Evolutionary conservation across 2,329 filamentous ascomycete genomes (phyloP).

Genomic region (Coniella vitis): DNA sequence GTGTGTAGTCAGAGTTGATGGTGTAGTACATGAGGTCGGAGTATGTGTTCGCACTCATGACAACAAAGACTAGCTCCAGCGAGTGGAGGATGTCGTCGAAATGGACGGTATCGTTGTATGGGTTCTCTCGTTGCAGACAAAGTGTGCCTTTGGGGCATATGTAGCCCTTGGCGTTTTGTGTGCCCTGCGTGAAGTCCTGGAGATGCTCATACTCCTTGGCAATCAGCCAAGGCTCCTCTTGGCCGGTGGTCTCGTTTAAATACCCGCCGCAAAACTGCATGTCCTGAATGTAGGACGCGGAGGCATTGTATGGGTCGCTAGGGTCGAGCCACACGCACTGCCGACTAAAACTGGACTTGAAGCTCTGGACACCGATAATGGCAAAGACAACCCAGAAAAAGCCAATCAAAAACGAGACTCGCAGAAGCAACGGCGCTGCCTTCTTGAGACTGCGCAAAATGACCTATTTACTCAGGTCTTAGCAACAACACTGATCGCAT

Average conservation of each 20-base stretch:
- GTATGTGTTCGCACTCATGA: conserved; percentile 98
- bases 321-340: conserved; percentile 74
- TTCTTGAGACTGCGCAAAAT: conserved; percentile 94
- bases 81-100: conserved; percentile 95
- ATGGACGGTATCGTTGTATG: conserved; percentile 77
- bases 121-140: conserved; percentile 73
- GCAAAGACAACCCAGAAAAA: conserved; percentile 99
- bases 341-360: conserved; percentile 74
- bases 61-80: conserved; percentile 88
- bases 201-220: conserved; percentile 30
- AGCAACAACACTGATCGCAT: not conserved
- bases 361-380: conserved; percentile 93
- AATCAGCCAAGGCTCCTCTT: conserved; percentile 60
- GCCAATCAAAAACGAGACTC: conserved; percentile 86
- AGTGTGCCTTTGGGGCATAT: conserved; percentile 78
- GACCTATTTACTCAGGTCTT: conserved; percentile 46
- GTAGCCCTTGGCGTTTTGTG: conserved; percentile 67
- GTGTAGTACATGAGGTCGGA: conserved; percentile 92
- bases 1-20: conserved; percentile 83
- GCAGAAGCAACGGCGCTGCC: conserved; percentile 81
- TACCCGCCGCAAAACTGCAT: conserved; percentile 84
- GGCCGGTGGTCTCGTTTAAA: conserved; percentile 52
- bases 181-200: conserved; percentile 42
- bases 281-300: conserved; percentile 52
- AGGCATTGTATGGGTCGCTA: conserved; percentile 44